A percentile compares a stretch with the other conserved stretches of the same genome.
These are phyloP conservation scores for Orbilia blumenaviensis DNA, from an alignment of 2,329 filamentous ascomycete genomes.

Conservation along the genomic window DNA sequence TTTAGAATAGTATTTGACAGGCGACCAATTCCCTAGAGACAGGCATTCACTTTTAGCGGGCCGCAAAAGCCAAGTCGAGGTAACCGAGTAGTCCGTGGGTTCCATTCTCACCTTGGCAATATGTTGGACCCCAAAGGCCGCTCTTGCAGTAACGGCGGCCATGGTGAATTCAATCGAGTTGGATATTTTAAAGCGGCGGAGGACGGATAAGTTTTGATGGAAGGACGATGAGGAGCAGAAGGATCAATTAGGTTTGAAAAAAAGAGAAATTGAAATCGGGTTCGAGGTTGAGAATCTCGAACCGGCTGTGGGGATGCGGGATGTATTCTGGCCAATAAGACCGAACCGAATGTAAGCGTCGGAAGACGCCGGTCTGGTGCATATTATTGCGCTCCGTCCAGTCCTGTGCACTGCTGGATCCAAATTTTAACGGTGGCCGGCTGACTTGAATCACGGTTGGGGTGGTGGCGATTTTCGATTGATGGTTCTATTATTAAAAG, in stretches of 20 bases:
- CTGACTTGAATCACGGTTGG: background rate
- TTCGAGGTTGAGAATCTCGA: slow-evolving; percentile 4
- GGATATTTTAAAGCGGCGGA: too few species aligned
- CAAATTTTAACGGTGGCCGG: too few species aligned
- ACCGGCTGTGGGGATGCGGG: slow-evolving; percentile 8
- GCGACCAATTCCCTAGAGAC: slow-evolving; percentile 45
- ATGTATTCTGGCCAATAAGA: slow-evolving; percentile 22
- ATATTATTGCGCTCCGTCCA: background rate
- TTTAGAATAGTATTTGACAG: slow-evolving; percentile 43
- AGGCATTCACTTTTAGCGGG: slow-evolving; percentile 19
- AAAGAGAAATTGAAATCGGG: background rate
- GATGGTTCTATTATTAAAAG: background rate
- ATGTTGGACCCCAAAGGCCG: slow-evolving; percentile 47
- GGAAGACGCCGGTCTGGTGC: slow-evolving; percentile 19
- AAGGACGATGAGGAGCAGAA: background rate
- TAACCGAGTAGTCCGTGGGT: background rate
- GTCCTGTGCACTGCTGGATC: too few species aligned
- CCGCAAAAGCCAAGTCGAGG: slow-evolving; percentile 19
- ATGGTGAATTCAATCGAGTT: slow-evolving; percentile 3
- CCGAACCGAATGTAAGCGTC: slow-evolving; percentile 37
- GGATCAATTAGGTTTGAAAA: background rate
- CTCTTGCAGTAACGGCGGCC: slow-evolving; percentile 33
- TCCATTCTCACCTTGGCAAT: slow-evolving; percentile 48
- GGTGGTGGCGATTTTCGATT: background rate
- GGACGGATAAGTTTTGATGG: too few species aligned